Evolutionary conservation across 176 grass and related monocot species (phyloP), one percentile per base, ranked within the genome.

Genomic region (Raddia guianensis): DNA sequence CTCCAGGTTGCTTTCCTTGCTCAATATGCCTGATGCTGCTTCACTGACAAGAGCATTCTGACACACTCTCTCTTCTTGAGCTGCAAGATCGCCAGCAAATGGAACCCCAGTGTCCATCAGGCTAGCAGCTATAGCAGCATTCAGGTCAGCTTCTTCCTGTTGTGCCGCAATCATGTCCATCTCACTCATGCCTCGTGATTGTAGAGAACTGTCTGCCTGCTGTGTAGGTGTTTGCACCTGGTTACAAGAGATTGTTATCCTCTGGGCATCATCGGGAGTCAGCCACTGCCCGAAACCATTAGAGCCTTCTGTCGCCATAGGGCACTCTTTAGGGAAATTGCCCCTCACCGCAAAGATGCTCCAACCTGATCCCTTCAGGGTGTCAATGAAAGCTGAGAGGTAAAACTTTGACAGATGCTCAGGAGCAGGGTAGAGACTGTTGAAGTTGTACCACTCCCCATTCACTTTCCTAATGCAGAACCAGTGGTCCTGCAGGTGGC

Each of bases 401-500:
- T 98, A 98, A 81, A 98, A 98, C 84, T 93, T 94, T 0, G 96
- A 98, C 15, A 98, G 81, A 45, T 98, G 88, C 92, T 95, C 92
- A 0, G 96, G 96, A 52, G 96, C 92, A 63, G 92, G 96, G 77
- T 95, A 94, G 49, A 98, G 92, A 59, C 96, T 95, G n/a, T 98
- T 98, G 59, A 98, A 98, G 67, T 98, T 95, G 80, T 93, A 98
- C 92, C 96, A 98, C 67, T 98, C 96, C 15, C 68, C 88, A 55
- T 93, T 98, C 67, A 95, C 96, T 68, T 98, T 95, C 69, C 96
- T 82, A 44, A 98, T 98, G 82, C 96, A 98, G 72, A 98, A 98
- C 96, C 96, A 98, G 87, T 98, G 96, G 72, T 91, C 86, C 37
- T 91, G 92, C 63, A 91, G 81, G 78, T 98, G 96, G 71, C 96